Base-by-base conservation (phyloP, 305 asterid genomes). In the Salvia sclarea region DNA sequence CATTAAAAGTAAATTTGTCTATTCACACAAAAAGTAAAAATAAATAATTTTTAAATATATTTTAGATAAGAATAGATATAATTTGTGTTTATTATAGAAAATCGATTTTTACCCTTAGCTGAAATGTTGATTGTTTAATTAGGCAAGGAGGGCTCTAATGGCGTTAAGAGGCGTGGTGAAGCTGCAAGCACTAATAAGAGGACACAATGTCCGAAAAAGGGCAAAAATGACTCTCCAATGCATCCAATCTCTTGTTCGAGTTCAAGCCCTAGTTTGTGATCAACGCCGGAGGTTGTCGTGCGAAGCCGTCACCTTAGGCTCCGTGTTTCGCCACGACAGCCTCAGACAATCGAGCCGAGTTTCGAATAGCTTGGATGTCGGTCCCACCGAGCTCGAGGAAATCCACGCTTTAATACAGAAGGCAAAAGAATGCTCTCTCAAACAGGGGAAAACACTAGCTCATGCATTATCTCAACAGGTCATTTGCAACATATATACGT, bases 111-210 rank as follows among this genome's bases (percentile, higher is more conserved):
- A n/a, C n/a, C n/a, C n/a, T n/a, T n/a, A n/a, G n/a, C n/a, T n/a
- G n/a, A n/a, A n/a, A n/a, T n/a, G n/a, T n/a, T n/a, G n/a, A 8
- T 40, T 6, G 14, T 18, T 37, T 63, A 18, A 6, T 71, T 66
- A 93, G 98, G 95, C 97, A 61, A 86, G 96, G 70, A 84, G 81
- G 61, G 98, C 98, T 28, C 83, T 87, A 8, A 33, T 78, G 58
- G 97, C 96, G 2, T 72, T 93, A 43, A 86, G 77, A 75, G 98
- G 97, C 0, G 69, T 93, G 0, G 98, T 93, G 50, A 85, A 82
- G 74, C 81, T 93, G 56, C 97, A 93, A 83, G 97, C 97, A 3
- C 43, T 93, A 5, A 78, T 91, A 68, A 77, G 97, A 66, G 98
- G 96, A 2, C 81, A 82, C 63, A 81, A 75, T 14, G 95, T 88